Percentiles rank a stretch among this genome's conserved stretches.
Evolutionary conservation across 805 yeast species (phyloP).

Genomic region (Wickerhamiella dianesei): DNA sequence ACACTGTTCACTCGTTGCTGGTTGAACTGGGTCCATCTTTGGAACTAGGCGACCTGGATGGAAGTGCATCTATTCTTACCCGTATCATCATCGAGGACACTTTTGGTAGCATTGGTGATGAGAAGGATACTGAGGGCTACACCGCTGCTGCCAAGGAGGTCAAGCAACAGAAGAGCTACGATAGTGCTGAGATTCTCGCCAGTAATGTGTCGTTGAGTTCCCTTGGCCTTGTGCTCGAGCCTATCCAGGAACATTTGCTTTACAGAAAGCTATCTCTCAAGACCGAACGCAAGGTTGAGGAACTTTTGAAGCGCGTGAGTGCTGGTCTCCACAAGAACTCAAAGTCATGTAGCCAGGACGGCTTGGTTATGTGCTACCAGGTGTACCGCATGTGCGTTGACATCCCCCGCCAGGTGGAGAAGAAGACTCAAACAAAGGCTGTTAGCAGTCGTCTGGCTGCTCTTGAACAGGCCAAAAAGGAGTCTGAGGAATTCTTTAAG

Average conservation of each 20-base stretch:
- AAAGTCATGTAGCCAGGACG: conserved; percentile 42
- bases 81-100: conserved; percentile 79
- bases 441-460: conserved; percentile 9
- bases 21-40: conserved; percentile 33
- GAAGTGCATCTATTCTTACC: conserved; percentile 42
- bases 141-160: conserved; percentile 78
- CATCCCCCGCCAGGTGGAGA: background rate
- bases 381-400: conserved; percentile 41
- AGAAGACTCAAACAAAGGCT: conserved; percentile 1
- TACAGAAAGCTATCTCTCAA: conserved; percentile 52
- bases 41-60: conserved; percentile 59
- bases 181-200: conserved; percentile 69
- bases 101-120: conserved; percentile 85
- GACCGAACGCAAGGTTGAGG: conserved; percentile 63
- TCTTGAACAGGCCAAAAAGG: conserved; percentile 21
- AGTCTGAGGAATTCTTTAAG: conserved; percentile 51
- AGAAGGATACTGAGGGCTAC: conserved; percentile 90
- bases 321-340: conserved; percentile 66
- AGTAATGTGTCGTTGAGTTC: conserved; percentile 43
- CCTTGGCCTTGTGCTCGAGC: conserved; percentile 48
- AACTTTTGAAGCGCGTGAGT: conserved; percentile 60
- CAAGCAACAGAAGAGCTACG: conserved; percentile 75
- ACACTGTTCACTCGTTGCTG: conserved; percentile 64
- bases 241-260: conserved; percentile 49
- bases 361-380: conserved; percentile 61